Evolutionary conservation across 2,329 filamentous ascomycete species (phyloP), one percentile per base, ranked within the genome.

Genomic region (Stagonosporopsis vannaccii): DNA sequence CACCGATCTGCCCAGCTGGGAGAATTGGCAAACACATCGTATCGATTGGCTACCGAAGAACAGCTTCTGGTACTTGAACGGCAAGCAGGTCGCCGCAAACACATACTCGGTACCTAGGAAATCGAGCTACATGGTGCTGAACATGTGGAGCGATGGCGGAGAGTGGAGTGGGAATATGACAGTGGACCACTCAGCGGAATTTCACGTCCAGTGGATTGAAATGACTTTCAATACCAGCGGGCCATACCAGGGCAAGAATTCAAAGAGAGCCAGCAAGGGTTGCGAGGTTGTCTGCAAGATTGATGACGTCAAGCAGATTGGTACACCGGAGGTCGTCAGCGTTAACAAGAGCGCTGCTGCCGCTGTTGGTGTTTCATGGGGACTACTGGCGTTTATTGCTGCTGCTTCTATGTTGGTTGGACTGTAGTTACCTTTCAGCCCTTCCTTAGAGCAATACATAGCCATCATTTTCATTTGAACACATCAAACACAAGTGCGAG

Each of bases 201-300:
- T 88, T 64, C 83, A 88, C 65, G 79, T 88, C 17, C 82, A 86
- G 74, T 88, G 85, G 85, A 81, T 87, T 40, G 84, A 88, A 65
- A 78, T 88, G 72, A 78, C 85, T 20, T 87, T 83, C 52, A 79
- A 79, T 47, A 77, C 74, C 3, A 72, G 66, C 46, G 75, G 74
- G 20, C 65, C 71, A 4, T 71, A 74, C 2, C 56, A 59, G 7
- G 74, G 74, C 12, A 56, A 52, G 1, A 35, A 56, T 6, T 51
- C 65, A 8, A 72, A 70, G 55, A 52, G 70, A 36, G 58, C 49
- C 42, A 60, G 55, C 12, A 63, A 70, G 49, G 63, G 65, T 0
- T 77, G 74, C 49, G 57, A 71, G 60, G 69, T 70, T 11, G 72
- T 77, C 1, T 77, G 75, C 59, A 72, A 70, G 57, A 71, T 77